A percentile compares a stretch with the other conserved stretches of the same genome.
phyloP scores from a whole-genome alignment of 768 basidiomycete species.

The Mycena rosella region DNA sequence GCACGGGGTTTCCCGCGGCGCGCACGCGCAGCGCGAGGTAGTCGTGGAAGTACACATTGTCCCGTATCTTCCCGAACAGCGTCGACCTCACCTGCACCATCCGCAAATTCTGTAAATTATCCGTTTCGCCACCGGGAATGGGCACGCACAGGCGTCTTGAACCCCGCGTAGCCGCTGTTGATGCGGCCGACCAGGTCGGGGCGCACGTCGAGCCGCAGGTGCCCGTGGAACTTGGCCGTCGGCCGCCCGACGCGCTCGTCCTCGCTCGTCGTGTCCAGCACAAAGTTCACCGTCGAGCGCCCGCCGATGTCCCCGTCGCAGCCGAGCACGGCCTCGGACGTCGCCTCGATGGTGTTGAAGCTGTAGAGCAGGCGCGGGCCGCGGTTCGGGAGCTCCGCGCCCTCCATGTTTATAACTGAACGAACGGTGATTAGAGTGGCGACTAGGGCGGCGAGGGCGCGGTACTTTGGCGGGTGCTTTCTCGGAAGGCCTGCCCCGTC shows the following conservation, averaged over 20 bases:
- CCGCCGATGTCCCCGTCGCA: slow-evolving; percentile 94
- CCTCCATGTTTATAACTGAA: slow-evolving; percentile 81
- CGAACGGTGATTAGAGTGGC: slow-evolving; percentile 12
- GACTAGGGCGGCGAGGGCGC: not conserved
- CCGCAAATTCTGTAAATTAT: too few relatives aligned
- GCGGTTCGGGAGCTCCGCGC: slow-evolving; percentile 73
- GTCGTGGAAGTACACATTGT: slow-evolving; percentile 86
- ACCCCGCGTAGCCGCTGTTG: slow-evolving; percentile 91
- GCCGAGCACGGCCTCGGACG: slow-evolving; percentile 78
- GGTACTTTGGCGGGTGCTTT: slow-evolving; percentile 24
- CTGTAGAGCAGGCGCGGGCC: slow-evolving; percentile 74
- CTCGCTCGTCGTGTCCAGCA: slow-evolving; percentile 68
- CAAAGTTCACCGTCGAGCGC: slow-evolving; percentile 81
- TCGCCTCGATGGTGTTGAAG: slow-evolving; percentile 70
- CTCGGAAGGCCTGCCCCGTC: slow-evolving; percentile 27
- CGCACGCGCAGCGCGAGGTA: slow-evolving; percentile 87
- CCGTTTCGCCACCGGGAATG: too few relatives aligned
- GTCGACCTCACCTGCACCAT: too few relatives aligned
- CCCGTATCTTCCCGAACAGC: slow-evolving; percentile 86
- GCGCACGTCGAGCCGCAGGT: slow-evolving; percentile 78
- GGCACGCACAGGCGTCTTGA: slow-evolving; percentile 90
- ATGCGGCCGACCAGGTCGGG: slow-evolving; percentile 76
- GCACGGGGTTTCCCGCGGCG: slow-evolving; percentile 79
- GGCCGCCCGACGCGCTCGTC: slow-evolving; percentile 58
- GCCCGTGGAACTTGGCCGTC: slow-evolving; percentile 83